These are phyloP conservation scores for Diaporthe australafricana DNA, from an alignment of 2,329 filamentous ascomycete species.

Conservation along the genomic window DNA sequence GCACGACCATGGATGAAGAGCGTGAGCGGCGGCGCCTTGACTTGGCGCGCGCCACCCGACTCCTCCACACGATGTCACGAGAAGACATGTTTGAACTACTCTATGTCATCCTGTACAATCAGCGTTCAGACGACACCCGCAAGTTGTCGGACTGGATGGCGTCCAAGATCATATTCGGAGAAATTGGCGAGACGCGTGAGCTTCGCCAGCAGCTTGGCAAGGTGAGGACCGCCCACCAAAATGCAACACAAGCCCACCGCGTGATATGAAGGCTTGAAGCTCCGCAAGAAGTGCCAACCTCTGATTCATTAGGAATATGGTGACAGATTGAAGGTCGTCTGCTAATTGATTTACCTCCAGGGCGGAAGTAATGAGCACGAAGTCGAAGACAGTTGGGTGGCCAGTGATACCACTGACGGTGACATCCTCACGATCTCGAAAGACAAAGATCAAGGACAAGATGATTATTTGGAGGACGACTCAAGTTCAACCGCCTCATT, in stretches of 20 bases:
- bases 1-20: not conserved
- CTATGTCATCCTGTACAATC: not conserved
- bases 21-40: not conserved
- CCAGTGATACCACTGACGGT: not conserved
- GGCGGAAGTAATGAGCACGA: not conserved
- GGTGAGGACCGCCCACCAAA: not conserved
- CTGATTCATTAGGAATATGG: fast-evolving
- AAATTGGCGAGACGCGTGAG: not conserved
- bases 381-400: not conserved
- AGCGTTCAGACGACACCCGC: not conserved
- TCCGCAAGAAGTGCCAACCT: fast-evolving
- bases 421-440: too few species aligned
- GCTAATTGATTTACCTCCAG: not conserved
- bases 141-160: slow-evolving; percentile 7
- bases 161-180: not conserved
- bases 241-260: fast-evolving
- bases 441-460: not conserved
- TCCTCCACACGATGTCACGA: not conserved
- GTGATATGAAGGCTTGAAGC: not conserved
- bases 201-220: not conserved
- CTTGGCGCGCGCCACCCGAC: not conserved
- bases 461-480: not conserved
- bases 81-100: not conserved
- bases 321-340: not conserved
- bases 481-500: not conserved